phyloP scores from a whole-genome alignment of 129 eudicot genomes.

The Scalesia atractyloides region DNA sequence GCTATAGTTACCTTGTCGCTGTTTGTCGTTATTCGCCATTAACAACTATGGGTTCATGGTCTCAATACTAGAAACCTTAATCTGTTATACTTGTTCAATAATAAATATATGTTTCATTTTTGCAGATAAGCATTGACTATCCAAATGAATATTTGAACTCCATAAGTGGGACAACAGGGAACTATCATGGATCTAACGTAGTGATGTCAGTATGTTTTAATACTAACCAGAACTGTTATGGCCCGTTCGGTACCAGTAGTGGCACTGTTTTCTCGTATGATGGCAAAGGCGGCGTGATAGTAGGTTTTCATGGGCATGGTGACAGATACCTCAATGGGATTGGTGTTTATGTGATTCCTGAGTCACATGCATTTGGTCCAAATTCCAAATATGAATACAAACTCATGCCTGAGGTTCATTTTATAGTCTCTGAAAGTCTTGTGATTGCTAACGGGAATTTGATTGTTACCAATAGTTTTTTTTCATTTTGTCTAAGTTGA shows the following conservation, averaged over 20 bases:
- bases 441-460: background rate
- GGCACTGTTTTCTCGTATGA: background rate
- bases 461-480: too few relatives aligned
- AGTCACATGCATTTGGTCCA: background rate
- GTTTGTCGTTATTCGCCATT: too few relatives aligned
- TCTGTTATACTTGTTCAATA: too few relatives aligned
- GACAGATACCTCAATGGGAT: background rate
- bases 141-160: background rate
- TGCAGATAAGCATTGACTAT: background rate
- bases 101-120: too few relatives aligned
- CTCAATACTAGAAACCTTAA: too few relatives aligned
- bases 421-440: background rate
- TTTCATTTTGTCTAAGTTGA: background rate
- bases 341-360: background rate
- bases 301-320: background rate
- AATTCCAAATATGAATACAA: background rate
- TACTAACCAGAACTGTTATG: background rate
- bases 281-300: background rate
- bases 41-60: too few relatives aligned
- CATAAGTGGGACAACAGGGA: background rate
- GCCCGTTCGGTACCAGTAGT: background rate
- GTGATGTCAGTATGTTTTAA: background rate
- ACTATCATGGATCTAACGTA: background rate
- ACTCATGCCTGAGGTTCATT: background rate
- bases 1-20: too few relatives aligned